These are phyloP conservation scores for Aspergillus fischeri DNA, from an alignment of 2,329 filamentous ascomycete species.

Conservation along the genomic window DNA sequence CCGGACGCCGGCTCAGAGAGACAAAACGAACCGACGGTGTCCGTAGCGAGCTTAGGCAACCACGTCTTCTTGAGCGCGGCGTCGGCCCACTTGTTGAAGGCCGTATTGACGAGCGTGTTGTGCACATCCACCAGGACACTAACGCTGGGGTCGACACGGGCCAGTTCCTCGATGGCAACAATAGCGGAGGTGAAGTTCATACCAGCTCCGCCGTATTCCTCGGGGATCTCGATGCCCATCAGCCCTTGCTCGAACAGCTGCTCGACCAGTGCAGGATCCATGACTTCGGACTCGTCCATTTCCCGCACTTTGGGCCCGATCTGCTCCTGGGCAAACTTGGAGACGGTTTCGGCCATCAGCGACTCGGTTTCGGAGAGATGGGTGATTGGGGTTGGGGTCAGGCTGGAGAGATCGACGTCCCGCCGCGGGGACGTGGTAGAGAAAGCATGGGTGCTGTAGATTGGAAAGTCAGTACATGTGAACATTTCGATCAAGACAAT, in stretches of 20 bases:
- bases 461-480: not conserved
- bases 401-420: conserved; percentile 63
- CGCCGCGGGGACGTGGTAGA: conserved; percentile 57
- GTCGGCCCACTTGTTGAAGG: conserved; percentile 79
- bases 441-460: conserved; percentile 49
- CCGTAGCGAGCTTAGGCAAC: conserved; percentile 83
- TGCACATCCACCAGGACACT: conserved; percentile 95
- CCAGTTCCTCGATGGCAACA: conserved; percentile 94
- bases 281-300: conserved; percentile 94
- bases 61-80: conserved; percentile 75
- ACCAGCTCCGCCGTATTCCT: conserved; percentile 91
- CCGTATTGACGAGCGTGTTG: conserved; percentile 96
- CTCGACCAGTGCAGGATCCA: conserved; percentile 85
- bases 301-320: conserved; percentile 88
- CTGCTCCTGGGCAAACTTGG: conserved; percentile 84
- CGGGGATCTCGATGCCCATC: conserved; percentile 96
- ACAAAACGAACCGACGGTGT: conserved; percentile 87
- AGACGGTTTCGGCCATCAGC: conserved; percentile 84
- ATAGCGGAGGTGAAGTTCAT: conserved; percentile 99
- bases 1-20: conserved; percentile 89
- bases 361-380: conserved; percentile 86
- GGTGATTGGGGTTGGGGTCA: conserved; percentile 87
- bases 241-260: conserved; percentile 95
- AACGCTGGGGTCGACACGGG: conserved; percentile 88
- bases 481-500: not conserved